phyloP scores from a whole-genome alignment of 805 yeast genomes.

The Starmera caribaea region DNA sequence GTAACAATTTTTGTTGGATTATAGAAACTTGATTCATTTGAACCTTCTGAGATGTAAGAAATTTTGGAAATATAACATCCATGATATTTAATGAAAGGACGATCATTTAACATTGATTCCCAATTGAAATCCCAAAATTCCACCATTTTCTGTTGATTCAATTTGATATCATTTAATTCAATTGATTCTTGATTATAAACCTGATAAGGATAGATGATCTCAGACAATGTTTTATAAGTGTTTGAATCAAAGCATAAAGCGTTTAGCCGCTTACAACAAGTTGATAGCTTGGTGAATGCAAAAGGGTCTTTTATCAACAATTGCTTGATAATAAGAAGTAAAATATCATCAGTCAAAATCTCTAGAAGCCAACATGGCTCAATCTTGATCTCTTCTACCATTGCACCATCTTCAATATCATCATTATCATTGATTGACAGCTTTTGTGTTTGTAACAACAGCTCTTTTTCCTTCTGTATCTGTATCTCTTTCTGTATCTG shows the following conservation, averaged over 20 bases:
- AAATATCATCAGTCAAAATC: slow-evolving; percentile 47
- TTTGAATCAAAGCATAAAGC: slow-evolving; percentile 44
- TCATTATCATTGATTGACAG: slow-evolving; percentile 8
- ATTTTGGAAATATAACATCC: slow-evolving; percentile 85
- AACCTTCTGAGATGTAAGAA: slow-evolving; percentile 78
- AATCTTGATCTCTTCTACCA: slow-evolving; percentile 5
- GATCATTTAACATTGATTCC: slow-evolving; percentile 28
- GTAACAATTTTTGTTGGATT: slow-evolving; percentile 79
- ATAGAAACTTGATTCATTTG: slow-evolving; percentile 51
- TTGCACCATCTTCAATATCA: background rate
- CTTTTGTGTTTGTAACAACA: slow-evolving; percentile 1
- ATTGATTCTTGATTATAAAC: slow-evolving; percentile 35
- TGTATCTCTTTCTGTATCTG: slow-evolving; percentile 36
- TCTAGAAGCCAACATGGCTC: slow-evolving; percentile 33
- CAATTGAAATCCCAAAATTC: slow-evolving; percentile 30
- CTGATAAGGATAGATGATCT: slow-evolving; percentile 44
- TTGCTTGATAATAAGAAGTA: slow-evolving; percentile 38
- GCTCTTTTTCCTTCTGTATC: slow-evolving; percentile 13
- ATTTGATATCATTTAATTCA: slow-evolving; percentile 25
- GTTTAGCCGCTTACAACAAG: slow-evolving; percentile 49
- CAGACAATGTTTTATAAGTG: slow-evolving; percentile 42
- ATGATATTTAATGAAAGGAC: slow-evolving; percentile 72
- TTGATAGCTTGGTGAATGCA: slow-evolving; percentile 53
- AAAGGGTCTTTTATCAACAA: slow-evolving; percentile 42
- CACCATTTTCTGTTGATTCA: slow-evolving; percentile 26